Evolutionary conservation across 2,329 filamentous ascomycete species (phyloP), one percentile per base, ranked within the genome.

Genomic region (Polytolypa hystricis): DNA sequence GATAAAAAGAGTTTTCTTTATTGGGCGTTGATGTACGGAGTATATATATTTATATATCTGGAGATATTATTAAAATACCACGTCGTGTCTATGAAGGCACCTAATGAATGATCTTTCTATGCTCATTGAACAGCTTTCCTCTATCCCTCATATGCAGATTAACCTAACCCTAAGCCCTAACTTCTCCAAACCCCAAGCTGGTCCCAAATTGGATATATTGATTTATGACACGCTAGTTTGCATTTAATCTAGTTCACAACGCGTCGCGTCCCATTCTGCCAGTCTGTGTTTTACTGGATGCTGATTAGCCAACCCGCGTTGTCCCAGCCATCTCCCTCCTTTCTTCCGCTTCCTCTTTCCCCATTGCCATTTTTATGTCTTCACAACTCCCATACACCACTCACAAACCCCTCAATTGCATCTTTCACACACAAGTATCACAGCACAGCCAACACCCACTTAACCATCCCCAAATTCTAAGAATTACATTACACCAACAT

Each of bases 401-500:
- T n/a, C n/a, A n/a, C 16, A 12, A 2, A 20, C 16, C 15, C 26
- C 10, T 27, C 27, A 16, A 33, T 33, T 14, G n/a, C 26, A 14
- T 16, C 6, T 16, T 15, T 17, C 2, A 30, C 11, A 30, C 14
- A 16, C 3, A 10, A n/a, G 5, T 18, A 18, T 11, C 9, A 31
- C 14, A 31, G 5, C 29, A 3, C 12, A 16, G 9, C 31, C 10
- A 33, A 33, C 10, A 5, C 6, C 14, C 9, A 16, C 8, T 7
- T 4, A n/a, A 10, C 9, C 9, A 25, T 11, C 4, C 20, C 2
- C 4, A 11, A 9, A 40, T 9, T 37, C 37, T 31, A 9, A 17
- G 11, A 16, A n/a, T n/a, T n/a, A 6, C 31, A 15, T 12, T 4
- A 21, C 26, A 49, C 41, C 38, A 47, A 50, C 42, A 38, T 45